phyloP scores from a whole-genome alignment of 371 early-diverging fungal species.

The Modicella reniformis region DNA sequence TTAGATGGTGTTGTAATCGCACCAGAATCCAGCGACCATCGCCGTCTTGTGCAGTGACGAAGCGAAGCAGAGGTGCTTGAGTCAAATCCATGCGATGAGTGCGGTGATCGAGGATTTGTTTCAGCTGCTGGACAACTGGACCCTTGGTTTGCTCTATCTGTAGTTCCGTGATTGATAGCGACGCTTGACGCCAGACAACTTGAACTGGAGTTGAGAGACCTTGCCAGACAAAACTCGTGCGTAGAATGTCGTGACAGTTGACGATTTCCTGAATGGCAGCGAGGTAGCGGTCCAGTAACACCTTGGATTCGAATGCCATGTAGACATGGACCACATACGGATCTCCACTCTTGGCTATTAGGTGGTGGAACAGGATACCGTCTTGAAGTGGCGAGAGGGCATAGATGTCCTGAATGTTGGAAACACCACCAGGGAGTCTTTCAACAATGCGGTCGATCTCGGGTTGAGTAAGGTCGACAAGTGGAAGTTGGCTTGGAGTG shows the following conservation, averaged over 20 bases:
- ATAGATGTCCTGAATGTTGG: constrained; percentile 33
- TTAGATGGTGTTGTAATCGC: constrained; percentile 13
- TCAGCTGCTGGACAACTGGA: constrained; percentile 15
- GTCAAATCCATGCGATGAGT: constrained; percentile 4
- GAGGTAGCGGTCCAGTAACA: constrained; percentile 13
- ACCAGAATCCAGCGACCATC: constrained; percentile 20
- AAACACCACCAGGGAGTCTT: constrained; percentile 12
- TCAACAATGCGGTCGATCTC: constrained; percentile 17
- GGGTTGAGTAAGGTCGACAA: constrained; percentile 8
- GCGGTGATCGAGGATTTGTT: not conserved
- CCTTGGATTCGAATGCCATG: constrained; percentile 6
- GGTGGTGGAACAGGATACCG: constrained; percentile 23
- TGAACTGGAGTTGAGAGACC: constrained; percentile 21
- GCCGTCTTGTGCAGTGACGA: constrained; percentile 2
- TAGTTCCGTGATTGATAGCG: constrained; percentile 8
- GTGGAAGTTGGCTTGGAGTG: constrained; percentile 13
- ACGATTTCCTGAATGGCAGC: constrained; percentile 16
- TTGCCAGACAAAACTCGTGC: constrained; percentile 19
- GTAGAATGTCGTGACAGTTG: constrained; percentile 18
- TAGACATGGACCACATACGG: constrained; percentile 1
- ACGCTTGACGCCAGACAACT: constrained; percentile 21
- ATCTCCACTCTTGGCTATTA: constrained; percentile 16
- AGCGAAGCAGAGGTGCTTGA: constrained; percentile 12
- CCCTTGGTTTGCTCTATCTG: constrained; percentile 14
- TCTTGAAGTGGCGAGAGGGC: constrained; percentile 22